Evolutionary conservation across 148 eudicot genomes (phyloP).

Genomic region (Polygonum maritimum): DNA sequence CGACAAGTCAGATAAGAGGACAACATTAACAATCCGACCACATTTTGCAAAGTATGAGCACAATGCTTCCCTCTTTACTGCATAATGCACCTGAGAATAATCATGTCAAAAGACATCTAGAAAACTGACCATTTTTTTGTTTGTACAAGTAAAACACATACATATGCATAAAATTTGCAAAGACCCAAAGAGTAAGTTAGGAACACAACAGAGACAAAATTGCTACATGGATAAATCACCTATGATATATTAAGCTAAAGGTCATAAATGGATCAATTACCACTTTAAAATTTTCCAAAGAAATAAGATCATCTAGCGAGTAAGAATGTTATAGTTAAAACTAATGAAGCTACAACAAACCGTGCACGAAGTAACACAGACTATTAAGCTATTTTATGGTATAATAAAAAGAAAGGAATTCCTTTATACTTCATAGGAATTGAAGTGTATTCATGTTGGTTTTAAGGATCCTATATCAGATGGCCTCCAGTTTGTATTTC

Average conservation of each 20-base stretch:
- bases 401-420: too few relatives aligned
- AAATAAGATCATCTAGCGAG: background rate
- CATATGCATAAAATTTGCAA: background rate
- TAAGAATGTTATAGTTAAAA: background rate
- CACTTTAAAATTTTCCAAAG: background rate
- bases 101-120: background rate
- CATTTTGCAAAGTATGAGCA: slow-evolving; percentile 28
- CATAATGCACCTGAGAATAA: slow-evolving; percentile 31
- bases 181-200: slow-evolving; percentile 12
- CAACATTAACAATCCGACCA: slow-evolving; percentile 26
- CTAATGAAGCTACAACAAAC: background rate
- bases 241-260: background rate
- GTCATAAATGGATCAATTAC: background rate
- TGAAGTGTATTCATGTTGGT: background rate
- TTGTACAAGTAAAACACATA: background rate
- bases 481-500: background rate
- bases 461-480: background rate
- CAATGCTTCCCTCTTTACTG: slow-evolving; percentile 30
- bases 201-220: background rate
- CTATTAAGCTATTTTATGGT: too few relatives aligned
- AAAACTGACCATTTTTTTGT: background rate
- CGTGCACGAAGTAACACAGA: background rate
- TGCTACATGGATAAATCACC: background rate
- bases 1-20: slow-evolving; percentile 14
- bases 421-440: background rate